phyloP scores from a whole-genome alignment of 2,329 filamentous ascomycete genomes.

The Trichoderma asperellum region DNA sequence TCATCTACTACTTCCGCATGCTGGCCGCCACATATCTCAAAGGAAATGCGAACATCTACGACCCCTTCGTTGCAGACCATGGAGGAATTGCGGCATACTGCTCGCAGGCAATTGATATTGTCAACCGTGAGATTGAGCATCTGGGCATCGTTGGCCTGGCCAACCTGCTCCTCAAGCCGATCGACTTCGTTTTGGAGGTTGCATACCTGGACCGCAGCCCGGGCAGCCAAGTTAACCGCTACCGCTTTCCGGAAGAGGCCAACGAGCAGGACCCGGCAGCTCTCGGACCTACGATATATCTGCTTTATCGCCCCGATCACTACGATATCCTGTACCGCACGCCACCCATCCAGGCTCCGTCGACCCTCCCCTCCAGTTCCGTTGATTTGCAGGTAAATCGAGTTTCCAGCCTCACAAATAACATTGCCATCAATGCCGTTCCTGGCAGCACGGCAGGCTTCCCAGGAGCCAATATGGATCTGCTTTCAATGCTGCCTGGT shows the following conservation, averaged over 20 bases:
- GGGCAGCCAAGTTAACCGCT: slow-evolving; percentile 74
- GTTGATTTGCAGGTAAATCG: slow-evolving; percentile 58
- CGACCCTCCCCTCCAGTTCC: slow-evolving; percentile 35
- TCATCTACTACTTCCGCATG: slow-evolving; percentile 84
- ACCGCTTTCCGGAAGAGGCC: slow-evolving; percentile 63
- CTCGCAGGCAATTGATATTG: slow-evolving; percentile 69
- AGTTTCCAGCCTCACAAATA: slow-evolving; percentile 52
- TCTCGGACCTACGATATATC: slow-evolving; percentile 58
- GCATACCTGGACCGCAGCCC: slow-evolving; percentile 87
- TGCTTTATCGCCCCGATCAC: slow-evolving; percentile 75
- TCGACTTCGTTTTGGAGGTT: slow-evolving; percentile 80
- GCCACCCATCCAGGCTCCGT: slow-evolving; percentile 29
- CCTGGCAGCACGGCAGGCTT: slow-evolving; percentile 48
- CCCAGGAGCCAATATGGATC: slow-evolving; percentile 47
- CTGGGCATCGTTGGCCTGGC: slow-evolving; percentile 79
- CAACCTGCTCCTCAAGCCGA: slow-evolving; percentile 77
- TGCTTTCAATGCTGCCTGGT: slow-evolving; percentile 54
- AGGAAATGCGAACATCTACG: slow-evolving; percentile 69
- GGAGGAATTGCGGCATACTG: slow-evolving; percentile 69
- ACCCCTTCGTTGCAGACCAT: slow-evolving; percentile 69
- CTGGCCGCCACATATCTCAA: slow-evolving; percentile 86
- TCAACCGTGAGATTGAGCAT: slow-evolving; percentile 85
- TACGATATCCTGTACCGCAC: slow-evolving; percentile 91
- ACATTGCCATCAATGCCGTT: slow-evolving; percentile 49
- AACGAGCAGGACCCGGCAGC: slow-evolving; percentile 49